Base-by-base conservation (phyloP, 2,329 filamentous ascomycete genomes). In the Myriangium duriaei region DNA sequence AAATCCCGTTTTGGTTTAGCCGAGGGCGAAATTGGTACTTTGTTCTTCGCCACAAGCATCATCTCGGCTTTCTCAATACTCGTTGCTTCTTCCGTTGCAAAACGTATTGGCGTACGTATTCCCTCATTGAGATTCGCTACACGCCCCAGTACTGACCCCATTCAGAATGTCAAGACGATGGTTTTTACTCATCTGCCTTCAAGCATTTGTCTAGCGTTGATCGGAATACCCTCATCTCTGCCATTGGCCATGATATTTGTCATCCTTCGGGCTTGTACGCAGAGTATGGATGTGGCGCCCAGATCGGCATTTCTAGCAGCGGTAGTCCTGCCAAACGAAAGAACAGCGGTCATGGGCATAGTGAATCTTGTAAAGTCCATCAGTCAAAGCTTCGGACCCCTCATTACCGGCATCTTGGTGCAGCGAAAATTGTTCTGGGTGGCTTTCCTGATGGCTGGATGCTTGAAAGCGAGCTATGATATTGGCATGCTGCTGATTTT, bases 281-380 rank as follows among this genome's bases (percentile, higher is more conserved):
- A 74, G 39, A 74, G 65, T 34, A 85, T 85, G 79, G 80, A 85
- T 47, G 68, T 72, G 14, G 79, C 76, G 0, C 81, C 81, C 0
- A 69, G 79, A 6, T 69, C 72, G 3, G 80, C 80, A 0, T 84
- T 85, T 52, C 56, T 85, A 2, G 72, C 80, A 0, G 72, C 75
- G 1, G 69, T 76, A 0, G 66, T 85, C 3, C 67, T 72, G 7
- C 68, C 78, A 0, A 61, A 66, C 2, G 79, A 85, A 54, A 68
- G 81, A 1, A 85, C 80, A 0, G 76, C 77, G 0, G 71, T 82
- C 9, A 77, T 85, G 71, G 81, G 80, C 0, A 61, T 76, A 0
- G 65, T 81, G 3, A 83, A 82, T 45, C 72, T 79, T 1, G 70
- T 79, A 17, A 82, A 81, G 57, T 84, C 79, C 0, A 61, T 67